Evolutionary conservation across 1,139 yeast species (phyloP).

Genomic region (Kurtzmaniella quercitrusa): DNA sequence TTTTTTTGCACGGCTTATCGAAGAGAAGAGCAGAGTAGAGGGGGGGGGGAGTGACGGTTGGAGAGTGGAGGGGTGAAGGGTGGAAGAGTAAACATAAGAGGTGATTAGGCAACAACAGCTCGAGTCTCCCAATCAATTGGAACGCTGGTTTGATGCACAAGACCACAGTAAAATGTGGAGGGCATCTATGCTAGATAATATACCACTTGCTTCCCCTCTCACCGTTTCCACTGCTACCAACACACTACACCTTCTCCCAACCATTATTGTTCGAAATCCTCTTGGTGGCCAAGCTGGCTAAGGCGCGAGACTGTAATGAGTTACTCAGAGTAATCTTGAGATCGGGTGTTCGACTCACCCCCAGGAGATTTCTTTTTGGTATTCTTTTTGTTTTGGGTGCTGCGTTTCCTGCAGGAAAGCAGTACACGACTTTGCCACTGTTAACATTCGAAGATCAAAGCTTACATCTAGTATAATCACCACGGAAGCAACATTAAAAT

Average conservation of each 20-base stretch:
- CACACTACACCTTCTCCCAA: neutral
- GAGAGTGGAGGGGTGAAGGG: no score
- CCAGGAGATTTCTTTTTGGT: constrained; percentile 24
- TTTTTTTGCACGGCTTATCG: no score
- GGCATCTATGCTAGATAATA: no score
- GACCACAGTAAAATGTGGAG: no score
- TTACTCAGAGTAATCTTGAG: constrained; percentile 57
- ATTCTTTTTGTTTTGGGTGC: neutral
- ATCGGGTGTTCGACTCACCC: constrained; percentile 86
- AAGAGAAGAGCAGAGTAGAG: no score
- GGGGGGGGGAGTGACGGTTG: no score
- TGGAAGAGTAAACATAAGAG: no score
- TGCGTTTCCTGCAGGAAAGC: neutral
- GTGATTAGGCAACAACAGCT: no score
- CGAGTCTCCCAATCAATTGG: no score
- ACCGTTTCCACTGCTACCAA: no score
- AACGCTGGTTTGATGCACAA: no score
- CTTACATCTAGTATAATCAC: neutral
- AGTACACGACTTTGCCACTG: constrained; percentile 8
- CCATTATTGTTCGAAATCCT: constrained; percentile 22
- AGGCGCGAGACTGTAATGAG: constrained; percentile 78
- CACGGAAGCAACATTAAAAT: neutral
- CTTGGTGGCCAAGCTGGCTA: constrained; percentile 79
- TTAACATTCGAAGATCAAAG: neutral
- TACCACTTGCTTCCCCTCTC: no score